phyloP scores from a whole-genome alignment of 495 filamentous ascomycete species.

The Neurospora sp. region DNA sequence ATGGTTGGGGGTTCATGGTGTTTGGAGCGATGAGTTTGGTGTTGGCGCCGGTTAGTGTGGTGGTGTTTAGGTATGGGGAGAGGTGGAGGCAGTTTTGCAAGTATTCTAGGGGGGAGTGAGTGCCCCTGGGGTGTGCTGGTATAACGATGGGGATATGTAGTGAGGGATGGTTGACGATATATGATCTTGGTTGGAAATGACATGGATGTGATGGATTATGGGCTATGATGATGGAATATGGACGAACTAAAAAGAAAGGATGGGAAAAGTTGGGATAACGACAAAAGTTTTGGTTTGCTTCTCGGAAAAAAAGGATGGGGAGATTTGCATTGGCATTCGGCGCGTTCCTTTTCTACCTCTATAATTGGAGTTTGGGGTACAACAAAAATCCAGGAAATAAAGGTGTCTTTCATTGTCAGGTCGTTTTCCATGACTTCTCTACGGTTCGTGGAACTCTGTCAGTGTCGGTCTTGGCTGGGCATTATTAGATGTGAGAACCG shows the following conservation, averaged over 20 bases:
- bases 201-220: background rate
- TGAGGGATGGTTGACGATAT: background rate
- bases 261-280: background rate
- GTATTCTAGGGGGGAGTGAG: slow-evolving; percentile 26
- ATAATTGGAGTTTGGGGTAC: background rate
- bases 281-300: background rate
- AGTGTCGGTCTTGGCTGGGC: background rate
- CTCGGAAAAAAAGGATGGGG: background rate
- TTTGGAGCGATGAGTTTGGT: slow-evolving; percentile 26
- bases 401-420: background rate
- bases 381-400: background rate
- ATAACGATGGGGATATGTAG: too few species aligned
- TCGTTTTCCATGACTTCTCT: background rate
- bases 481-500: background rate
- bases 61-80: slow-evolving; percentile 39
- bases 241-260: background rate
- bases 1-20: slow-evolving; percentile 39
- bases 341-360: background rate
- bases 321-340: background rate
- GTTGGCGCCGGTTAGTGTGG: slow-evolving; percentile 40
- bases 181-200: background rate
- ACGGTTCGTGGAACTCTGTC: background rate
- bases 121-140: too few species aligned
- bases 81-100: slow-evolving; percentile 39
- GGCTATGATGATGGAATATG: background rate